These are phyloP conservation scores for Hortiboletus flavorubellus DNA, from an alignment of 768 basidiomycete species.

Conservation along the genomic window DNA sequence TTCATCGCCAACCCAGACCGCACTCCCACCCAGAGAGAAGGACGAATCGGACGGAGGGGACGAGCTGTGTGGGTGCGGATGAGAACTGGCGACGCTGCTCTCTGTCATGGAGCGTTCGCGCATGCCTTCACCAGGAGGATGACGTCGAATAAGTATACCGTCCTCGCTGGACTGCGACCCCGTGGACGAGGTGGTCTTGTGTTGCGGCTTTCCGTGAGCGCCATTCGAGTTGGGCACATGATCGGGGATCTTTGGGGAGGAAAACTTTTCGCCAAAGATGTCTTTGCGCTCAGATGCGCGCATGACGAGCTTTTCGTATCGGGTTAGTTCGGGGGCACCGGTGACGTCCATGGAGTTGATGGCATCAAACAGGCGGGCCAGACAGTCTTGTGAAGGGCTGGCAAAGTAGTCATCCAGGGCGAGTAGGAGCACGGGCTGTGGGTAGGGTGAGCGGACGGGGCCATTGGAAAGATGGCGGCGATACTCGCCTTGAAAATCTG, in stretches of 20 bases:
- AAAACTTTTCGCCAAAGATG: conserved; percentile 84
- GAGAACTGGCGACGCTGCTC: conserved; percentile 33
- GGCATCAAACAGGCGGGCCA: conserved; percentile 86
- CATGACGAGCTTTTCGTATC: conserved; percentile 85
- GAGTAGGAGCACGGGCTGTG: conserved; percentile 85
- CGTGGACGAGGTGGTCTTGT: conserved; percentile 46
- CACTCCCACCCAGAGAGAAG: conserved; percentile 74
- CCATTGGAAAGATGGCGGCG: neutral
- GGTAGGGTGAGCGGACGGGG: conserved; percentile 4
- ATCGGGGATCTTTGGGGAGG: conserved; percentile 25
- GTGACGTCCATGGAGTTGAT: conserved; percentile 89
- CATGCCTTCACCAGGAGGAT: conserved; percentile 27
- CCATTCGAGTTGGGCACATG: neutral
- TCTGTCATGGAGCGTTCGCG: conserved; percentile 41
- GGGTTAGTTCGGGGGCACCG: conserved; percentile 72
- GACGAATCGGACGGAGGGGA: conserved; percentile 69
- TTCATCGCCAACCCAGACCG: conserved; percentile 83
- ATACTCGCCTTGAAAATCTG: conserved; percentile 86
- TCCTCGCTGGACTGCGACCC: conserved; percentile 73
- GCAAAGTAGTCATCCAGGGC: conserved; percentile 94
- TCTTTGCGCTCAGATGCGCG: conserved; percentile 90
- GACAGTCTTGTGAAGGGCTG: conserved; percentile 84
- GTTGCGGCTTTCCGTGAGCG: conserved; percentile 36
- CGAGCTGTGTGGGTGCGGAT: conserved; percentile 32
- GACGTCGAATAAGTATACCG: conserved; percentile 47